Base-by-base conservation (phyloP, 176 grass and related monocot species). In the Calamus simplicifolius region DNA sequence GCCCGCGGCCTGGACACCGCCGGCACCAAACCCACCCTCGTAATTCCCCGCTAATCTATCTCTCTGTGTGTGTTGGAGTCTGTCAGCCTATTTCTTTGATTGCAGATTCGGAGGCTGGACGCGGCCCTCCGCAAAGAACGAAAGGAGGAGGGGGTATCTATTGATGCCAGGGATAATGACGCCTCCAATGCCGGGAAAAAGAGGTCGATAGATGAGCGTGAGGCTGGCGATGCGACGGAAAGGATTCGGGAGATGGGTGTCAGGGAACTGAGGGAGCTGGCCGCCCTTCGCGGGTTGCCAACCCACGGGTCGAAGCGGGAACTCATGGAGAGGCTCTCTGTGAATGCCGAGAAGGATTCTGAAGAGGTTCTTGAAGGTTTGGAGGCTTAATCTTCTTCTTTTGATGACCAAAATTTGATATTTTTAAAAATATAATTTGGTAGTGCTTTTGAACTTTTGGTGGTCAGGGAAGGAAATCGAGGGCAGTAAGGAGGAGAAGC, bases 401-500 rank as follows among this genome's bases (percentile, higher is more conserved):
- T 21, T 58, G n/a, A 14, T 28, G 26, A 59, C 14, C 27, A 49
- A 30, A 62, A 12, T 25, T 62, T 72, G 23, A 49, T 72, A 29
- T 30, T 13, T 43, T 7, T 43, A 12, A 43, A 43, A 43, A 3
- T 12, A 8, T 43, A 43, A 12, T 2, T 43, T 43, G 35, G 8
- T 6, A 0, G 35, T 43, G 35, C 13, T 43, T 43, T 13, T 43
- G 35, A 51, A 59, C 66, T 70, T 57, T 38, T 73, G 27, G 19
- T 55, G 51, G 16, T 3, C 61, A 48, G 57, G 61, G 71, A 67
- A 25, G 50, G 58, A 74, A 54, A 72, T 54, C 68, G 71, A 85
- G 23, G 82, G 53, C 49, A 60, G 66, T 64, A 82, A 77, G 80
- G 82, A 72, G 62, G 86, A 90, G 65, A 96, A 80, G 79, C 71